phyloP scores from a whole-genome alignment of 352 stramenopile genomes.

The Pythium apleroticum region DNA sequence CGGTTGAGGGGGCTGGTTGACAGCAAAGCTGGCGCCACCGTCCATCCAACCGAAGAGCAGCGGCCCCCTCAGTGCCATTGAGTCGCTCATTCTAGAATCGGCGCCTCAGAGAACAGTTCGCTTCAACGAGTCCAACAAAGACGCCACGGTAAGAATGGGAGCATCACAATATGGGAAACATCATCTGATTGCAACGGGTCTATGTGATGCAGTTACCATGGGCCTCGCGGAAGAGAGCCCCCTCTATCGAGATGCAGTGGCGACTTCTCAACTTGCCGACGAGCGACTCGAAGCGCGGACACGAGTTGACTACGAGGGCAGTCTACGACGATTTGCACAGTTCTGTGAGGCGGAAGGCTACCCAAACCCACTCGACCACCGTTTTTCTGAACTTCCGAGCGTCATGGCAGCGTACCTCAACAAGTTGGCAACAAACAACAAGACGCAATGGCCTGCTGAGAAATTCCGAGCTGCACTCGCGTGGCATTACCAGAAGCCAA shows the following conservation, averaged over 20 bases:
- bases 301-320: conserved; percentile 24
- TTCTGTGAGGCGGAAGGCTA: conserved; percentile 27
- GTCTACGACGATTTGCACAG: conserved; percentile 22
- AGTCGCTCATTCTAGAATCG: no score
- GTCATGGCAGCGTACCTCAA: conserved; percentile 30
- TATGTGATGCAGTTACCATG: no score
- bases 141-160: no score
- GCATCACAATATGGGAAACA: no score
- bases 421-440: conserved; percentile 9
- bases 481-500: conserved; percentile 13
- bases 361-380: conserved; percentile 24
- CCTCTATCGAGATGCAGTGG: conserved; percentile 25
- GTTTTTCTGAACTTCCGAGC: conserved; percentile 27
- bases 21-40: no score
- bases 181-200: no score
- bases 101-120: no score
- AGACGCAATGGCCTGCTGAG: conserved; percentile 12
- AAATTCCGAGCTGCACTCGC: conserved; percentile 9
- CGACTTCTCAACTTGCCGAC: conserved; percentile 22
- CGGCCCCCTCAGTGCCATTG: no score
- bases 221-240: conserved; percentile 18
- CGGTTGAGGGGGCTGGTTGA: no score
- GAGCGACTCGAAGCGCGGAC: conserved; percentile 26
- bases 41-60: no score
- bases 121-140: no score